These are phyloP conservation scores for Pichia inconspicua DNA, from an alignment of 1,139 yeast species.

Conservation along the genomic window DNA sequence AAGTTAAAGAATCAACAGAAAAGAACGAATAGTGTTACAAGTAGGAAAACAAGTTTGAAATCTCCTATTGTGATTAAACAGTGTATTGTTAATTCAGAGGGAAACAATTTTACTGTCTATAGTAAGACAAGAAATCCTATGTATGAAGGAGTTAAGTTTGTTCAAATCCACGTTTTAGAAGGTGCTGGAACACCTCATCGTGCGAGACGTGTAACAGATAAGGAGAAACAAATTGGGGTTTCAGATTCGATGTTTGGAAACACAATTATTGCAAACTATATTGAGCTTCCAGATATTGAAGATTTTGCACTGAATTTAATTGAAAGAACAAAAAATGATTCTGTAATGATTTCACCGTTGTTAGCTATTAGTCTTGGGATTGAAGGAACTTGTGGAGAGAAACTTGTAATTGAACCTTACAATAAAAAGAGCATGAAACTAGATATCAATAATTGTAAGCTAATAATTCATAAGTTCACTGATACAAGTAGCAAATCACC, in stretches of 20 bases:
- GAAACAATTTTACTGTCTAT: constrained; percentile 3
- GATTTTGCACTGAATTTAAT: neutral
- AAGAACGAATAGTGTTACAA: constrained; percentile 31
- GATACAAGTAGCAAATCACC: constrained; percentile 25
- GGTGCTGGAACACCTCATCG: constrained; percentile 38
- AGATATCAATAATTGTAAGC: constrained; percentile 6
- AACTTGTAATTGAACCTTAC: constrained; percentile 43
- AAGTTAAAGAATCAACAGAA: constrained; percentile 12
- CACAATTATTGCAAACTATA: constrained; percentile 40
- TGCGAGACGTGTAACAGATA: constrained; percentile 8
- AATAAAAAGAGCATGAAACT: constrained; percentile 7
- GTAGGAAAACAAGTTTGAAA: constrained; percentile 21
- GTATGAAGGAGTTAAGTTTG: constrained; percentile 38
- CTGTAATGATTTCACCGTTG: constrained; percentile 19
- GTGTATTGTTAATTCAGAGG: constrained; percentile 28
- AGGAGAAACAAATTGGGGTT: constrained; percentile 12
- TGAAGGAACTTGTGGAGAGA: constrained; percentile 44
- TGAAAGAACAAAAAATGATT: neutral
- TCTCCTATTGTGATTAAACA: constrained; percentile 8
- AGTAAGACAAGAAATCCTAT: constrained; percentile 14
- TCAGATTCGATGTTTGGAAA: constrained; percentile 8
- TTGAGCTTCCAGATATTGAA: constrained; percentile 3
- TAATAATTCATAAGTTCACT: constrained; percentile 46
- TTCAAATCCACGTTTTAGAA: constrained; percentile 50
- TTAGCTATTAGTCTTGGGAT: constrained; percentile 55